Evolutionary conservation across 2,329 filamentous ascomycete species (phyloP).

Genomic region (Monilinia polystroma): DNA sequence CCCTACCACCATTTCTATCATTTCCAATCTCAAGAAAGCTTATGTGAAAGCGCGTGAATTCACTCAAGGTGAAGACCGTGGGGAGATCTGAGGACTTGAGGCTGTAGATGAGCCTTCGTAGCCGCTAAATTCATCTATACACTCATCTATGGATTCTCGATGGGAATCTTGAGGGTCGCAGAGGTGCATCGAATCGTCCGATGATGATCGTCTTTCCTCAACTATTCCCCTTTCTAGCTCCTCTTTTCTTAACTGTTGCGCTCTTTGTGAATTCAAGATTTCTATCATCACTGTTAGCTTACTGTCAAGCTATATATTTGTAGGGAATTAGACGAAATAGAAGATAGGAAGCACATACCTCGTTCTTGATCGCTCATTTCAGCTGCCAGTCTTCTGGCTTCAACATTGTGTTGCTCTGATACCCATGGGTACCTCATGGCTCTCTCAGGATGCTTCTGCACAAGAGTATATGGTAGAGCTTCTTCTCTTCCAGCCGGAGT

Average conservation of each 20-base stretch:
- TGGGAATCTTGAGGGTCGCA: too few relatives aligned
- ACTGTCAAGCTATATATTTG: not conserved
- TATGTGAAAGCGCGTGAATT: not conserved
- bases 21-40: not conserved
- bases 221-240: not conserved
- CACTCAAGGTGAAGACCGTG: slow-evolving; percentile 4
- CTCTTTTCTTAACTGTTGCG: slow-evolving; percentile 4
- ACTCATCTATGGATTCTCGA: not conserved
- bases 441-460: slow-evolving; percentile 24
- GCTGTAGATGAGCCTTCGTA: slow-evolving; percentile 10
- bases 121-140: slow-evolving; percentile 4
- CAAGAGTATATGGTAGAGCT: slow-evolving; percentile 23
- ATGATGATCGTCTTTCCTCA: not conserved
- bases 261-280: not conserved
- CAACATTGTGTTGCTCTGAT: slow-evolving; percentile 12
- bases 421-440: slow-evolving; percentile 26
- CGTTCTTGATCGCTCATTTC: not conserved
- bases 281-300: slow-evolving; percentile 9
- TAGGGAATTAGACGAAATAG: not conserved
- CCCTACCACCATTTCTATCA: too few relatives aligned
- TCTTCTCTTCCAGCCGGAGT: slow-evolving; percentile 20
- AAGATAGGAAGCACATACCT: slow-evolving; percentile 10
- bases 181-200: not conserved
- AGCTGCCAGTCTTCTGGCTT: slow-evolving; percentile 17
- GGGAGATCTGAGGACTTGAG: not conserved